Evolutionary conservation across 345 rosid species (phyloP), one percentile per base, ranked within the genome.

Genomic region (Cochlearia excelsa): DNA sequence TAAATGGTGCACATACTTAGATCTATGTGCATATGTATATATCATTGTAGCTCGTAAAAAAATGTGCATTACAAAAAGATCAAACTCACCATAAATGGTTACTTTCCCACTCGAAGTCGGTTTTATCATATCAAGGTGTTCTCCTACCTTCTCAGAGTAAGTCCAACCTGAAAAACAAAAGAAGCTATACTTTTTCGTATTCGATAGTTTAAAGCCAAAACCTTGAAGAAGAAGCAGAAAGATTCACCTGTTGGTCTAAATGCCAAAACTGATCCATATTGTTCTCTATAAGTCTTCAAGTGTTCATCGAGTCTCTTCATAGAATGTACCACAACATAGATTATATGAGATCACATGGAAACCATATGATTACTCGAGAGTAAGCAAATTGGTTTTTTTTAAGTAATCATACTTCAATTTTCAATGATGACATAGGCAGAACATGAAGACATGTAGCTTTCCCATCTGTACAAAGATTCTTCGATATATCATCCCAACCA

Each of bases 181-280:
- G 33, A 11, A 65, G 30, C 34, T 33, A 4, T 16, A 51, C 3
- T 10, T 30, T 30, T 39, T 30, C 4, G 0, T 8, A 3, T 4
- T 51, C 26, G 57, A 46, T 26, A 8, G 4, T 1, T 50, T 11
- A 9, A 37, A 51, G 42, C 30, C 11, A 61, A 66, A 31, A 6
- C 2, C 30, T 9, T 47, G 7, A 8, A 16, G 11, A 48, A 30
- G 26, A 9, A 53, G 30, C 3, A 28, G 28, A 5, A 28, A 4
- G n/a, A 4, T 6, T 69, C 37, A 84, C 96, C 96, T 74, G 92
- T 88, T 34, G 92, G 90, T 50, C 87, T 80, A 70, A 85, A 85
- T 55, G 90, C 92, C 73, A 85, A 71, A 71, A 88, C 75, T 60
- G 81, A 74, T 41, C 69, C 49, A 64, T 69, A 83, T 45, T 70